A percentile compares a stretch with the other conserved stretches of the same genome.
Evolutionary conservation across 371 early-diverging fungal species (phyloP).

Genomic region (Gilbertella persicaria): DNA sequence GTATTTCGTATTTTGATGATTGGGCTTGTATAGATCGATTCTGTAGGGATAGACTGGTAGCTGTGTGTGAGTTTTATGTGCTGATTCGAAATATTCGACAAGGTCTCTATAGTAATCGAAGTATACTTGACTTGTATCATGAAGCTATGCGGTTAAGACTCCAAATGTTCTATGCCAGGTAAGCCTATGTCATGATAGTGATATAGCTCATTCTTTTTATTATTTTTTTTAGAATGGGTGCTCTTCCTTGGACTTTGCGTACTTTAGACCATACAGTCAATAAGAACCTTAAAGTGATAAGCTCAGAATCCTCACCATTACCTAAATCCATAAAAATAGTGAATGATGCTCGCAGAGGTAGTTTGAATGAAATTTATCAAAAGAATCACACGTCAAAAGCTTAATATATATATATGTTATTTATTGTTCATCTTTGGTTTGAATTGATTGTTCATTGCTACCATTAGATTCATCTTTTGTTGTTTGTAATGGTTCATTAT

Average conservation of each 20-base stretch:
- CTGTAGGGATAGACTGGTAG: constrained; percentile 91
- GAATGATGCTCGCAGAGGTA: constrained; percentile 22
- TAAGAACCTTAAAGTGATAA: constrained; percentile 10
- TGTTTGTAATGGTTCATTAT: too few relatives aligned
- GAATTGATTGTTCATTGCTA: too few relatives aligned
- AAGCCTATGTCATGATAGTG: neutral
- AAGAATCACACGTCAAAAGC: too few relatives aligned
- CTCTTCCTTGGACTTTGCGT: constrained; percentile 48
- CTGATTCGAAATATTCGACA: constrained; percentile 87
- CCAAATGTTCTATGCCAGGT: constrained; percentile 88
- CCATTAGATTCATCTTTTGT: too few relatives aligned
- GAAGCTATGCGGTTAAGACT: constrained; percentile 82
- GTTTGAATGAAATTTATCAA: constrained; percentile 18
- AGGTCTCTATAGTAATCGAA: constrained; percentile 79
- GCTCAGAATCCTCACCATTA: constrained; percentile 27
- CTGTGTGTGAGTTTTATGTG: constrained; percentile 91
- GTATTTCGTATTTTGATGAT: constrained; percentile 75
- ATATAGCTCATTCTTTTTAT: neutral
- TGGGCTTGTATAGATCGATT: constrained; percentile 87
- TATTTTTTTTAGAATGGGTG: constrained; percentile 41
- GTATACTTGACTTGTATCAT: constrained; percentile 73
- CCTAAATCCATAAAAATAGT: constrained; percentile 21
- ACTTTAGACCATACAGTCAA: constrained; percentile 2
- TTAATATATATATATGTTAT: too few relatives aligned
- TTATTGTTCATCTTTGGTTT: too few relatives aligned